Evolutionary conservation across 2,329 filamentous ascomycete genomes (phyloP), one percentile per base, ranked within the genome.

Genomic region (Thyridium curvatum): DNA sequence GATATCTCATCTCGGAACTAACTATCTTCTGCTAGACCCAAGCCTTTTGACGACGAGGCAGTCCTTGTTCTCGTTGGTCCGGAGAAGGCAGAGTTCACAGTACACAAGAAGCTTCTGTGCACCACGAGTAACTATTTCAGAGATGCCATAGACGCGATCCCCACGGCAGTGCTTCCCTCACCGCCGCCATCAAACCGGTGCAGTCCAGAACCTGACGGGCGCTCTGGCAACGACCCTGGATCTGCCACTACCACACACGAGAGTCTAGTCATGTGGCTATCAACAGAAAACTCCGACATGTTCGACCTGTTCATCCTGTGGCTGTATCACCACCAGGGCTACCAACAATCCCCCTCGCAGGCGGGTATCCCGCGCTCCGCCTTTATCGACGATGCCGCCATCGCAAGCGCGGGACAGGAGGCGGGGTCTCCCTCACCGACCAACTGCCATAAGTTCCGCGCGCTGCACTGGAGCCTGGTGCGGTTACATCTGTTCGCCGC

Each of bases 401-500:
- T 47, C 28, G 57, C 38, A 49, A 56, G 35, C n/a, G 44, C 42
- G 28, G 41, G 43, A 17, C 41, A 42, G 16, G 46, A 41, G 43
- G 58, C 42, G 15, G 36, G 18, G 35, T 49, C 55, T 17, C 35
- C 41, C 6, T 26, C 21, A 26, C 21, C 21, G 21, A 26, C 21
- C 21, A 26, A 26, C 21, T 26, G 21, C 21, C 6, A 26, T 6
- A 6, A 10, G 10, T 44, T 53, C 48, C 48, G 62, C 61, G 47
- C 61, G 21, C 59, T 77, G 4, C 74, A 77, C 53, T 77, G 72
- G 71, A 68, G 71, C 42, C 61, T 79, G 7, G 69, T 78, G 38
- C 67, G 68, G 29, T 61, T 79, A 12, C 75, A 79, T 49, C 62
- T 79, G 37, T 79, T 79, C 54, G 75, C 74, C 32, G 67, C 73